Evolutionary conservation across 306 rosid genomes (phyloP).

Genomic region (Oxytropis ochrocephala): DNA sequence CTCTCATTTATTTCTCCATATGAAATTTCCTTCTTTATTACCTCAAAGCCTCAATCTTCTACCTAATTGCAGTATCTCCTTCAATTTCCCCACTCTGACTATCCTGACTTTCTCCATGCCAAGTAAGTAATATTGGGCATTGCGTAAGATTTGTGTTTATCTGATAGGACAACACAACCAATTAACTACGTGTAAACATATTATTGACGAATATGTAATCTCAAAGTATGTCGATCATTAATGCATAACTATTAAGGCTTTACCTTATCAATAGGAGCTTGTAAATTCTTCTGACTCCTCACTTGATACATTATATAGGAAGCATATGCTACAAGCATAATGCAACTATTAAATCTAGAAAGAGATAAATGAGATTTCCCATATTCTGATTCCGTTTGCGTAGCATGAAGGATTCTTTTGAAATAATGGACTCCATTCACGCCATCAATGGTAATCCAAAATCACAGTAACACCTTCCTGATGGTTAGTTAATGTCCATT

Average conservation of each 20-base stretch:
- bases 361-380: slow-evolving; percentile 57
- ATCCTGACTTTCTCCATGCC: too few species aligned
- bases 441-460: slow-evolving; percentile 37
- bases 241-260: background rate
- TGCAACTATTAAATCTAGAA: slow-evolving; percentile 69
- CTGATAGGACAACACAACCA: too few species aligned
- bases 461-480: slow-evolving; percentile 15
- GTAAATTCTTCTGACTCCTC: slow-evolving; percentile 30
- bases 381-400: slow-evolving; percentile 26
- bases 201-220: too few species aligned
- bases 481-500: background rate
- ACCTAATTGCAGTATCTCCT: too few species aligned
- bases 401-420: slow-evolving; percentile 53
- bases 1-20: too few species aligned
- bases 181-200: too few species aligned
- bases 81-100: too few species aligned
- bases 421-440: slow-evolving; percentile 56
- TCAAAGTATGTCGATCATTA: background rate
- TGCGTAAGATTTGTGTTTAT: too few species aligned
- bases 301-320: slow-evolving; percentile 50
- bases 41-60: too few species aligned
- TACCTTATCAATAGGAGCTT: slow-evolving; percentile 42
- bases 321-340: slow-evolving; percentile 65
- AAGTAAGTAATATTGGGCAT: too few species aligned
- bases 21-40: too few species aligned